Evolutionary conservation across 2,329 filamentous ascomycete species (phyloP).

Genomic region (Penicillium paneum): DNA sequence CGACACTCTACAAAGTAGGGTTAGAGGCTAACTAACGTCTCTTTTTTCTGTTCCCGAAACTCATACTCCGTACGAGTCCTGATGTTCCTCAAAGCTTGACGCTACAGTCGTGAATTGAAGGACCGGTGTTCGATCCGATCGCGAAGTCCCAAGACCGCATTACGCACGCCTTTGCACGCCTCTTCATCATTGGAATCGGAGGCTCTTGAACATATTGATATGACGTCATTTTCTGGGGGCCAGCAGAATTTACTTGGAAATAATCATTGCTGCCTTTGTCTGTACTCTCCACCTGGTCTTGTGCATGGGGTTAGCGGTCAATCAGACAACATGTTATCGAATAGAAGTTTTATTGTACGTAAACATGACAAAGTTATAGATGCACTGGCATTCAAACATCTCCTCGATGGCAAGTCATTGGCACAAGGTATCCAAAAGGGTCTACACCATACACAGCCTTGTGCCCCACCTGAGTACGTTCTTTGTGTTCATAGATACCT

Average conservation of each 20-base stretch:
- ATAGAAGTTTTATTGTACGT: background rate
- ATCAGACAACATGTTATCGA: background rate
- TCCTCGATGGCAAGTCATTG: background rate
- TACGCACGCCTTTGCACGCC: background rate
- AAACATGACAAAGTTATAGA: background rate
- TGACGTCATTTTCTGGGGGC: constrained; percentile 5
- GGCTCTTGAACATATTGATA: background rate
- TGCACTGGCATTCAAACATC: background rate
- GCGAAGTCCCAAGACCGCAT: background rate
- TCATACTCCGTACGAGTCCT: too few species aligned
- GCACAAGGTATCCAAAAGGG: background rate
- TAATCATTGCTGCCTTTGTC: background rate
- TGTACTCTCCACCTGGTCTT: background rate
- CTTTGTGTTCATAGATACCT: too few species aligned
- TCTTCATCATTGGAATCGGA: background rate
- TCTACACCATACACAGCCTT: background rate
- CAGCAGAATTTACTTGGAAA: background rate
- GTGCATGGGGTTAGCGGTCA: background rate
- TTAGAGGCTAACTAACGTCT: background rate
- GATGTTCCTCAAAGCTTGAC: too few species aligned
- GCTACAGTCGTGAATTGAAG: background rate
- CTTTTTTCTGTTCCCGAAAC: background rate
- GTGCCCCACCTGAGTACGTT: background rate
- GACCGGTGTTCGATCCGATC: background rate
- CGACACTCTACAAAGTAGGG: background rate